These are phyloP conservation scores for Termitomyces sp. DNA, from an alignment of 768 basidiomycete species.

Conservation along the genomic window DNA sequence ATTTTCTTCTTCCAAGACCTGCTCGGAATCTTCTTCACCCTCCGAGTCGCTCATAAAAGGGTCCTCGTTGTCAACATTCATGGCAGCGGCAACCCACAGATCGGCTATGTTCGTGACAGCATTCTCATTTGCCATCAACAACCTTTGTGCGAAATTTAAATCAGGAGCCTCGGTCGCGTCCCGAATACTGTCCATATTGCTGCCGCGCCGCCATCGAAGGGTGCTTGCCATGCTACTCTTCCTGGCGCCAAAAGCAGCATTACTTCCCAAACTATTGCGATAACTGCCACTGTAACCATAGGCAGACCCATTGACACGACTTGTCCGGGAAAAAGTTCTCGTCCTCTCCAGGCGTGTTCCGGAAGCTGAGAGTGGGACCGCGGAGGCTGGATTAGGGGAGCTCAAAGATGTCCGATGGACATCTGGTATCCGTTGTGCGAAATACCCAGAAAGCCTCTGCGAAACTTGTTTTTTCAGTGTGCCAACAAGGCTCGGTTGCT, in stretches of 20 bases:
- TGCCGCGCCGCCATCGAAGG: slow-evolving; percentile 48
- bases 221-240: slow-evolving; percentile 57
- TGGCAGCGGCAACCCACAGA: slow-evolving; percentile 96
- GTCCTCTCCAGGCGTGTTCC: slow-evolving; percentile 40
- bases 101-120: slow-evolving; percentile 94
- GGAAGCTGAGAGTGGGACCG: slow-evolving; percentile 45
- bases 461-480: slow-evolving; percentile 49
- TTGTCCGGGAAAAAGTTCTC: slow-evolving; percentile 52
- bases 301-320: slow-evolving; percentile 69
- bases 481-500: slow-evolving; percentile 36
- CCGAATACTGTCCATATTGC: slow-evolving; percentile 41
- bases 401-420: slow-evolving; percentile 23
- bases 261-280: slow-evolving; percentile 54
- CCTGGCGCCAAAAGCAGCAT: slow-evolving; percentile 38
- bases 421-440: slow-evolving; percentile 49
- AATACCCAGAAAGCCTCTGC: slow-evolving; percentile 55
- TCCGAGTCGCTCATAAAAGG: slow-evolving; percentile 64
- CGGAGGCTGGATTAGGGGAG: slow-evolving; percentile 33
- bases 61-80: slow-evolving; percentile 91
- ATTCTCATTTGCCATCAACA: slow-evolving; percentile 92
- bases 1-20: slow-evolving; percentile 31
- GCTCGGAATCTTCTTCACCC: slow-evolving; percentile 22
- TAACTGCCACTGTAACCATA: slow-evolving; percentile 70
- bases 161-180: slow-evolving; percentile 42
- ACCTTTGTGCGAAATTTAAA: slow-evolving; percentile 83